Conservation (phyloP, 257 asterid species). For the Solanum ossicruentum region DNA sequence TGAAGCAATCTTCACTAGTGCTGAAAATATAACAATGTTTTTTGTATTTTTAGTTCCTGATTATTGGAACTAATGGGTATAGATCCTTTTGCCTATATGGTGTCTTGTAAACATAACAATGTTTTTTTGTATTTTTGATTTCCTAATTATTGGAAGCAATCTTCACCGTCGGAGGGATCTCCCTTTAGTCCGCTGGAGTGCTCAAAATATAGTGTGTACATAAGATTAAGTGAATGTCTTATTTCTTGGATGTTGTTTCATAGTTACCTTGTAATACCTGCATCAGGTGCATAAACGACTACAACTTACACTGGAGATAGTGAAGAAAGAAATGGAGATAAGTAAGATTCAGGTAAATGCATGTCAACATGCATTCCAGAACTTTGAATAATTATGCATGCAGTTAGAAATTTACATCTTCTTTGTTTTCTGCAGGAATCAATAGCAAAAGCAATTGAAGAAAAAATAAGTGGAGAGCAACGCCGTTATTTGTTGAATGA, state of each 20-base stretch:
- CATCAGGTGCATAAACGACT: slow-evolving; percentile 76
- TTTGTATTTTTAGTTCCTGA: neutral
- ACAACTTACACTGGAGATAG: slow-evolving; percentile 71
- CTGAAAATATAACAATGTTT: neutral
- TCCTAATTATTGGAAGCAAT: neutral
- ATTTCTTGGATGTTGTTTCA: neutral
- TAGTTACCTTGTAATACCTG: neutral
- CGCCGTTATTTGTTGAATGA: slow-evolving; percentile 87
- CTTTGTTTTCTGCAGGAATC: slow-evolving; percentile 55
- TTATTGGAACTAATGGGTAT: neutral
- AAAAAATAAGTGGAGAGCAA: slow-evolving; percentile 97
- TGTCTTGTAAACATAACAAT: neutral
- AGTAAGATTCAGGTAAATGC: slow-evolving; percentile 79
- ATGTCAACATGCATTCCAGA: neutral
- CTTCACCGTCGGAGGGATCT: neutral
- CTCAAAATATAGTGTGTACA: neutral
- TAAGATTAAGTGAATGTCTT: neutral
- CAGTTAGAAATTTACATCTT: neutral
- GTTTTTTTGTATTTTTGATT: no score
- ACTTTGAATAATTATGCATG: neutral
- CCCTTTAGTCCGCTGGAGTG: neutral
- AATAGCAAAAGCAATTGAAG: slow-evolving; percentile 97
- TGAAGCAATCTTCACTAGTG: neutral
- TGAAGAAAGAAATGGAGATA: slow-evolving; percentile 99
- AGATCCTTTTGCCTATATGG: neutral